phyloP scores from a whole-genome alignment of 1,284 basidiomycete genomes.

The Vanrija pseudolonga region DNA sequence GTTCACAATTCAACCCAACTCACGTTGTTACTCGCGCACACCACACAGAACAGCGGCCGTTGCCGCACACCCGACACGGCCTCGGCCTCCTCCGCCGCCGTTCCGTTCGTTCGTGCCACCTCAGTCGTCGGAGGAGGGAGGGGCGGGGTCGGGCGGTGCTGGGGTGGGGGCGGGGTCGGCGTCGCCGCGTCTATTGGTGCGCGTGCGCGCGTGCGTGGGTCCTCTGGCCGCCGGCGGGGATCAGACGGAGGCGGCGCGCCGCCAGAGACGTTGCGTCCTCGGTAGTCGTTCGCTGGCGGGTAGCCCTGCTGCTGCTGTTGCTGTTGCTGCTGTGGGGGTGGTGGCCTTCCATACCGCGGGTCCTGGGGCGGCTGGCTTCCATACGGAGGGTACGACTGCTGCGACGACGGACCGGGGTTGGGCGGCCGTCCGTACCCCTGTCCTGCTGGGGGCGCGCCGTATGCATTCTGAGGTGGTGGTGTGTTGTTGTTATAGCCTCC shows the following conservation, averaged over 20 bases:
- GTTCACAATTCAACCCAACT: slow-evolving; percentile 28
- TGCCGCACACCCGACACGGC: slow-evolving; percentile 16
- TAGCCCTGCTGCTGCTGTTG: no score
- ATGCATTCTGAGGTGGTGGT: no score
- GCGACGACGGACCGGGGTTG: background rate
- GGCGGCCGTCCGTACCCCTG: background rate
- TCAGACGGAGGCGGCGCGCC: background rate
- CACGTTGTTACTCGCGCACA: slow-evolving; percentile 96
- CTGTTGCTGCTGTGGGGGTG: no score
- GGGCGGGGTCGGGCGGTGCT: slow-evolving; percentile 3
- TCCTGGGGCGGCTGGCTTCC: background rate
- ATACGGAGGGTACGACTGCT: background rate
- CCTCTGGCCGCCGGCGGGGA: background rate
- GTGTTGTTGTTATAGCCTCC: background rate
- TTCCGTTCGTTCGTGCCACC: slow-evolving; percentile 1
- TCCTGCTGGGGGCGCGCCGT: no score
- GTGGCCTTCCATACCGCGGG: no score
- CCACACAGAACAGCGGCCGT: slow-evolving; percentile 87
- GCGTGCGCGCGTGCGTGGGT: background rate
- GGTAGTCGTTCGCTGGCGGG: no score
- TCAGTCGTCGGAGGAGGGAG: background rate
- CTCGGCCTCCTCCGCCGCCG: slow-evolving; percentile 8
- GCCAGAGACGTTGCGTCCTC: no score
- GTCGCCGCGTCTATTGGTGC: background rate
- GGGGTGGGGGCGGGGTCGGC: background rate